Evolutionary conservation across 441 rosid species (phyloP).

Genomic region (Oxalis stricta): DNA sequence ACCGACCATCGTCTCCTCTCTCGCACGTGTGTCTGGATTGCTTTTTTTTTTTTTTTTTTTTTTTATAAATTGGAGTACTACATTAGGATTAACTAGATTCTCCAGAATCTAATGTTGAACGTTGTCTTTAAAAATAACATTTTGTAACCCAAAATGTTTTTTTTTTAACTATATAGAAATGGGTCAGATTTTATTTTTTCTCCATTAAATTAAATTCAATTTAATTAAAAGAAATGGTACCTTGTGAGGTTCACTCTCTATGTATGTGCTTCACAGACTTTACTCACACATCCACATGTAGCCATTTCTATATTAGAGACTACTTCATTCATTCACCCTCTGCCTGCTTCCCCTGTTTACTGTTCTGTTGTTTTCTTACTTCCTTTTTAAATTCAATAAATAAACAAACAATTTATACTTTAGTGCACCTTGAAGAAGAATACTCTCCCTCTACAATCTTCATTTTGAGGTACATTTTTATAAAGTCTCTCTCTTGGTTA

Average conservation of each 20-base stretch:
- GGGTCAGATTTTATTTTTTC: no score
- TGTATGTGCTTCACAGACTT: constrained; percentile 8
- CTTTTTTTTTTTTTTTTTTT: no score
- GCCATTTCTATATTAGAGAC: not conserved
- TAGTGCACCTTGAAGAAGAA: constrained; percentile 2
- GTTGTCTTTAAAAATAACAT: not conserved
- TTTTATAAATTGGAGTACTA: no score
- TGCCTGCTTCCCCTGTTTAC: not conserved
- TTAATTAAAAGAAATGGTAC: constrained; percentile 6
- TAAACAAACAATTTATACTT: not conserved
- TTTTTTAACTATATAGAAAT: no score
- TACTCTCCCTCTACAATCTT: not conserved
- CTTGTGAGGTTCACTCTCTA: no score
- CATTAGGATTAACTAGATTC: no score
- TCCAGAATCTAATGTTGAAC: not conserved
- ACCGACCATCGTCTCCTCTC: constrained; percentile 11
- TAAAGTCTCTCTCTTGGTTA: not conserved
- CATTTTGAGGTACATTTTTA: not conserved
- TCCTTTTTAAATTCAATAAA: not conserved
- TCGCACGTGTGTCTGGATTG: constrained; percentile 8
- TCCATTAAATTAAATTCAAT: no score
- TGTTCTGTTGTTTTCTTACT: not conserved
- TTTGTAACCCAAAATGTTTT: not conserved
- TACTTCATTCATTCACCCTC: not conserved
- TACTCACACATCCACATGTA: not conserved